Base-by-base conservation (phyloP, 108 stramenopile species). In the Aurantiochytrium sp. region DNA sequence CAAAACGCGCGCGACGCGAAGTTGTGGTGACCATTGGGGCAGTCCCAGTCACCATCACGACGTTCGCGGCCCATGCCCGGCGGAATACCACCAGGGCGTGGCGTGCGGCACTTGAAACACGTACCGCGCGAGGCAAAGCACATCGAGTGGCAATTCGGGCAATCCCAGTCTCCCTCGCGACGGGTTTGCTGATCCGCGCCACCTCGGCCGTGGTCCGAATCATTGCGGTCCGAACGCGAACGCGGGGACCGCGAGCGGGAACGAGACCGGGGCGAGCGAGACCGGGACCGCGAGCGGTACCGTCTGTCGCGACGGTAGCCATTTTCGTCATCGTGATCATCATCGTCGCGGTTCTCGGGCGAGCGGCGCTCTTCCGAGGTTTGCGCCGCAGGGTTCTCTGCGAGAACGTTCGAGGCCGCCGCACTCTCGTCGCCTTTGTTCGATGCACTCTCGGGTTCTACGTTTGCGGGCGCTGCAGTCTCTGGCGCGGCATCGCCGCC, bases 21-120 rank as follows among this genome's bases (percentile, higher is more conserved):
- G 76, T 53, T 53, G 76, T 83, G 45, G 76, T 47, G 51, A 3
- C 76, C 76, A 53, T 53, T 83, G 8, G 23, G 18, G 51, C 76
- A 83, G 51, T 47, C 51, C 76, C 76, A 83, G 51, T 83, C 76
- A 25, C 76, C 76, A 53, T 53, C 45, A 45, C 76, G 76, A 23
- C 64, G 64, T 12, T 69, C 42, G 4, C 42, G 64, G 5, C 64
- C 64, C 42, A 42, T 42, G 25, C 64, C 64, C 10, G 64, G 14
- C 25, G 64, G 64, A 12, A 83, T 4, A 45, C 51, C 49, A 23
- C 49, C 45, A 53, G 76, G 76, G 6, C 51, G 45, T 23, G 76
- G 76, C 25, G 76, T 83, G 51, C 51, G 76, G 51, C 76, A 83
- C 76, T 83, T 83, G 76, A 83, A 83, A 4, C 76, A 83, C 8